Evolutionary conservation across 192 early-diverging fungal genomes (phyloP).

Genomic region (Umbelopsis ramanniana): DNA sequence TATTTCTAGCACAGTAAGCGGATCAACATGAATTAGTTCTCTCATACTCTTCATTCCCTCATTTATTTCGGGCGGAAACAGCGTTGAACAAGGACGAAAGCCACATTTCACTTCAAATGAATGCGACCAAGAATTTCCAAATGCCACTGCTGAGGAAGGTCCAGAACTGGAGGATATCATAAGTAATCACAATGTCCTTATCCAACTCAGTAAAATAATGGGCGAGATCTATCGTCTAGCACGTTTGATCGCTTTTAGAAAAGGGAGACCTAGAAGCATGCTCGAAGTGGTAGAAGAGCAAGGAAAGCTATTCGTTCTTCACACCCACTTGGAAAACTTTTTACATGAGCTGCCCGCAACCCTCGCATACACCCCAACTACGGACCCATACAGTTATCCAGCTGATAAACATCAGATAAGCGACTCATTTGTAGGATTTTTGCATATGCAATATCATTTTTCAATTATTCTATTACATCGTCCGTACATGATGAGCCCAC

Average conservation of each 20-base stretch:
- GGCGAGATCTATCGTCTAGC: constrained; percentile 33
- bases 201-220: constrained; percentile 32
- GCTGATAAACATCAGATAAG: constrained; percentile 31
- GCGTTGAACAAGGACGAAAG: constrained; percentile 36
- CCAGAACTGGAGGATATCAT: constrained; percentile 33
- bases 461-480: constrained; percentile 55
- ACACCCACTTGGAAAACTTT: constrained; percentile 40
- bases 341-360: constrained; percentile 37
- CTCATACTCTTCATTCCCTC: too few species aligned
- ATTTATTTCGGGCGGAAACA: not conserved
- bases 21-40: not conserved
- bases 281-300: constrained; percentile 38
- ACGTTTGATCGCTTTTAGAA: constrained; percentile 20
- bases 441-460: constrained; percentile 61
- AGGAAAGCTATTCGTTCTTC: constrained; percentile 33
- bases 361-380: constrained; percentile 35
- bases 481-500: constrained; percentile 40
- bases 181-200: constrained; percentile 37
- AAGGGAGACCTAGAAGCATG: constrained; percentile 24
- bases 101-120: constrained; percentile 17
- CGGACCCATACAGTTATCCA: constrained; percentile 33
- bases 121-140: constrained; percentile 33
- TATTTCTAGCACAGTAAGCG: not conserved
- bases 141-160: constrained; percentile 30
- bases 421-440: constrained; percentile 52